A percentile compares a stretch with the other conserved stretches of the same genome.
Evolutionary conservation across 495 filamentous ascomycete species (phyloP).

Genomic region (Xylaria telfairii): DNA sequence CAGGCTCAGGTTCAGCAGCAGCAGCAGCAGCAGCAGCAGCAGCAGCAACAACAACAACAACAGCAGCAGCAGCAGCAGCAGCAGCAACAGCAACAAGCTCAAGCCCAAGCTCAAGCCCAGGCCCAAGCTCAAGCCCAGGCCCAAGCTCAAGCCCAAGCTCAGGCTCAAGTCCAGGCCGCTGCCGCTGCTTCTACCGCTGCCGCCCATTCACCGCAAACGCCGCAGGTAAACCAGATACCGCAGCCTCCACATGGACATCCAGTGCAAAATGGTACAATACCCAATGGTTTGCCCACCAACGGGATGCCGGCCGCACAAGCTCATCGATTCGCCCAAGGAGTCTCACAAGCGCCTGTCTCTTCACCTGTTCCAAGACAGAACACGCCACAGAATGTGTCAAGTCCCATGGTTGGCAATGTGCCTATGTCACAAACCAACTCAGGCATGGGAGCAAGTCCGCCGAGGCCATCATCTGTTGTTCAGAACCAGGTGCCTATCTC

Average conservation of each 20-base stretch:
- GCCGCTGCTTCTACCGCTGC: slow-evolving; percentile 49
- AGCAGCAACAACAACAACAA: slow-evolving; percentile 39
- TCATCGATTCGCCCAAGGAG: slow-evolving; percentile 61
- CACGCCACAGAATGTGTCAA: slow-evolving; percentile 79
- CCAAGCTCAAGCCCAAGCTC: slow-evolving; percentile 41
- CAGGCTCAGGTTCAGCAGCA: slow-evolving; percentile 51
- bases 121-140: slow-evolving; percentile 44
- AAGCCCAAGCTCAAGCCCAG: slow-evolving; percentile 48
- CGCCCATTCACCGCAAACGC: slow-evolving; percentile 45
- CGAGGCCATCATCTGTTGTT: slow-evolving; percentile 76
- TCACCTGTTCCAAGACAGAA: slow-evolving; percentile 81
- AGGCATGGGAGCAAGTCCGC: slow-evolving; percentile 77
- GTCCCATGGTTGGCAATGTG: slow-evolving; percentile 73
- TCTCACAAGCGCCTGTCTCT: slow-evolving; percentile 73
- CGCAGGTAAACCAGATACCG: slow-evolving; percentile 34
- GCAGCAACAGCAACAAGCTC: slow-evolving; percentile 48
- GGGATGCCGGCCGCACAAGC: slow-evolving; percentile 48
- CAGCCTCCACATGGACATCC: slow-evolving; percentile 50
- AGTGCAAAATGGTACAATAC: slow-evolving; percentile 49
- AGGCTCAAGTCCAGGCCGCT: slow-evolving; percentile 40
- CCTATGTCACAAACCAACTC: slow-evolving; percentile 83
- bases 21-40: slow-evolving; percentile 44
- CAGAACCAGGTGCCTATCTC: slow-evolving; percentile 71
- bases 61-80: slow-evolving; percentile 40
- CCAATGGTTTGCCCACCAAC: slow-evolving; percentile 49